Evolutionary conservation across 2,329 filamentous ascomycete species (phyloP).

Genomic region (Colletotrichum sp.): DNA sequence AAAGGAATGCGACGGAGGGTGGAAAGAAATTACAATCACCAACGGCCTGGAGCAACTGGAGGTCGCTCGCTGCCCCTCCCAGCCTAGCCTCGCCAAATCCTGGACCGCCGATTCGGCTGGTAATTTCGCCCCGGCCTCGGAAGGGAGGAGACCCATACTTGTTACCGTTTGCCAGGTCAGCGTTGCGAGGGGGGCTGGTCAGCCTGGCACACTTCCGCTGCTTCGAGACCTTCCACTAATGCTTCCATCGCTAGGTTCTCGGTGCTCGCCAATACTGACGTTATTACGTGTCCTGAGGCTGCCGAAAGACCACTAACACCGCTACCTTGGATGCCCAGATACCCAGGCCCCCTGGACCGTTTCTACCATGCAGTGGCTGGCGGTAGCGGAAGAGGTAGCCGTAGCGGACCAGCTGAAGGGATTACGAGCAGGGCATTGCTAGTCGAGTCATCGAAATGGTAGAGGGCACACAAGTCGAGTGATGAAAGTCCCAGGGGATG

Average conservation of each 20-base stretch:
- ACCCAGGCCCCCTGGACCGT: neutral
- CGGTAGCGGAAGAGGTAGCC: neutral
- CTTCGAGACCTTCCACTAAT: neutral
- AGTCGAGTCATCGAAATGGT: neutral
- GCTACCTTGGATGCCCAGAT: neutral
- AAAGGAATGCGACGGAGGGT: neutral
- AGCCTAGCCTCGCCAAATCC: conserved; percentile 7
- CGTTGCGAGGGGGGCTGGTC: neutral
- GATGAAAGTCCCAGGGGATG: neutral
- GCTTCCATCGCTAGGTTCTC: neutral
- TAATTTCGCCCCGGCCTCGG: conserved; percentile 7
- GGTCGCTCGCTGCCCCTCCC: neutral
- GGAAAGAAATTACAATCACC: conserved; percentile 11
- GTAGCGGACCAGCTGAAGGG: neutral
- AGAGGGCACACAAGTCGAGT: neutral
- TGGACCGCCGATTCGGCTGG: conserved; percentile 6
- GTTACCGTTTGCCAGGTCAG: neutral
- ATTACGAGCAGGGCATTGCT: neutral
- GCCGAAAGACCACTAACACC: neutral
- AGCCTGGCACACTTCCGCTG: neutral
- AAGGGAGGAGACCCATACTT: neutral
- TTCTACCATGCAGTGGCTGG: neutral
- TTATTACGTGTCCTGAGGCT: neutral
- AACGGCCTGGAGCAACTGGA: neutral
- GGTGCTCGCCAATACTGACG: neutral